Evolutionary conservation across 2,329 filamentous ascomycete genomes (phyloP), one percentile per base, ranked within the genome.

Genomic region (Stromatinia cepivora): DNA sequence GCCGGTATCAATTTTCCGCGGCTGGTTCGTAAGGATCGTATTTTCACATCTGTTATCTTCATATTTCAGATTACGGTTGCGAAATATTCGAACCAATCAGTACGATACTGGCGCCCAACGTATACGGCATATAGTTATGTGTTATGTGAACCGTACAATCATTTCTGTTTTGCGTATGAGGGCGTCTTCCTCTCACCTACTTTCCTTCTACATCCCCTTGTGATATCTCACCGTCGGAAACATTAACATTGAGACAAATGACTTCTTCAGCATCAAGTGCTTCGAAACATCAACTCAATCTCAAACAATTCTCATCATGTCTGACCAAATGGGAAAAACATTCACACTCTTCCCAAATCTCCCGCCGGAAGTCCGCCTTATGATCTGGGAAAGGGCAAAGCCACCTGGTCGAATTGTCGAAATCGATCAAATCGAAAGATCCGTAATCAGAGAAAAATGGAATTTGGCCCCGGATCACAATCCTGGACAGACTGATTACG

Each of bases 341-440:
- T 65, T 52, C 28, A 15, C 48, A 48, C 28, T 20, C 6, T 58
- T 59, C 25, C 15, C 7, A 50, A 64, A 64, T 13, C 36, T 64
- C 4, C 58, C 57, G 13, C 22, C 20, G 8, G 63, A 66, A 22
- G 9, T 57, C 10, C 50, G 63, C 11, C 25, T 45, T n/a, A 25
- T n/a, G 17, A 66, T 66, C 20, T 66, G 63, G 63, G 5, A 13
- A 9, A 8, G 15, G 6, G 52, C 25, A 36, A 36, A 45, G 28
- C 52, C 63, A 42, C 5, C n/a, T 31, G n/a, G 36, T 54, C 50
- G 63, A 56, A 57, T 66, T 22, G 20, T 66, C n/a, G 52, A 66
- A 34, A 56, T 66, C 15, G 13, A 46, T 28, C 50, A 57, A 36
- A 17, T 54, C 8, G 36, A 54, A 31, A 34, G 50, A 39, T n/a